Conservation (phyloP, 2,329 filamentous ascomycete genomes). For the Aspergillus pseudoviridinutans region DNA sequence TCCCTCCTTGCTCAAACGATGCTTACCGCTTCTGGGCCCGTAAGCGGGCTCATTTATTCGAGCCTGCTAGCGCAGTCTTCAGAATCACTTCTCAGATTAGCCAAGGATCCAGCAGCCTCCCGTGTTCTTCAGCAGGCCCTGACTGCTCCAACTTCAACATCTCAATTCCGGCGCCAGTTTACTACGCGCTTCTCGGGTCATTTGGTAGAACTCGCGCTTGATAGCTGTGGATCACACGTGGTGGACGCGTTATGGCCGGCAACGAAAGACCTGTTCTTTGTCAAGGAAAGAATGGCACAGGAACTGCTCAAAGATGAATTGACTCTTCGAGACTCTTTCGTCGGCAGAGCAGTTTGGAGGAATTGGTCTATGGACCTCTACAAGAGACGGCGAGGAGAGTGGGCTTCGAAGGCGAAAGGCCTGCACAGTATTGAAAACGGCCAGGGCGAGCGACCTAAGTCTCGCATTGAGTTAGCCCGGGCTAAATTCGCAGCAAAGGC, state of each 20-base stretch:
- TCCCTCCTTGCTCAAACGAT: slow-evolving; percentile 78
- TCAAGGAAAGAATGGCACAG: slow-evolving; percentile 64
- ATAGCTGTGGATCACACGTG: slow-evolving; percentile 62
- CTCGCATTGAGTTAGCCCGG: slow-evolving; percentile 54
- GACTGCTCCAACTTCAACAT: slow-evolving; percentile 49
- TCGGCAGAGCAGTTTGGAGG: slow-evolving; percentile 66
- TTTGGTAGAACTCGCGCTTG: slow-evolving; percentile 57
- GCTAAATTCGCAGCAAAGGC: slow-evolving; percentile 51
- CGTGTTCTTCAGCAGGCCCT: slow-evolving; percentile 64
- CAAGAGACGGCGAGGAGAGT: slow-evolving; percentile 59
- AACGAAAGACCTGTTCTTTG: slow-evolving; percentile 60
- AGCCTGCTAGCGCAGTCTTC: slow-evolving; percentile 60
- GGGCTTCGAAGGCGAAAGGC: slow-evolving; percentile 60
- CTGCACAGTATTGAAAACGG: slow-evolving; percentile 26
- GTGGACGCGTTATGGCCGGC: slow-evolving; percentile 64
- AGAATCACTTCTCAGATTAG: slow-evolving; percentile 60
- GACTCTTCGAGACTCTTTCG: slow-evolving; percentile 59
- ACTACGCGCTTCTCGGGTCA: slow-evolving; percentile 60
- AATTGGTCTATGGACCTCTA: slow-evolving; percentile 74
- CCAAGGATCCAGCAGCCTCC: slow-evolving; percentile 57
- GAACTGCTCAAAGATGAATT: slow-evolving; percentile 58
- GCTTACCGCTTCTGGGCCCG: slow-evolving; percentile 66
- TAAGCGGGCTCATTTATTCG: slow-evolving; percentile 68
- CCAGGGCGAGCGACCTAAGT: slow-evolving; percentile 39
- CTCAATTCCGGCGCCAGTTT: slow-evolving; percentile 59